Conservation (phyloP, 495 filamentous ascomycete species). For the Aspergillus olivimuriae region DNA sequence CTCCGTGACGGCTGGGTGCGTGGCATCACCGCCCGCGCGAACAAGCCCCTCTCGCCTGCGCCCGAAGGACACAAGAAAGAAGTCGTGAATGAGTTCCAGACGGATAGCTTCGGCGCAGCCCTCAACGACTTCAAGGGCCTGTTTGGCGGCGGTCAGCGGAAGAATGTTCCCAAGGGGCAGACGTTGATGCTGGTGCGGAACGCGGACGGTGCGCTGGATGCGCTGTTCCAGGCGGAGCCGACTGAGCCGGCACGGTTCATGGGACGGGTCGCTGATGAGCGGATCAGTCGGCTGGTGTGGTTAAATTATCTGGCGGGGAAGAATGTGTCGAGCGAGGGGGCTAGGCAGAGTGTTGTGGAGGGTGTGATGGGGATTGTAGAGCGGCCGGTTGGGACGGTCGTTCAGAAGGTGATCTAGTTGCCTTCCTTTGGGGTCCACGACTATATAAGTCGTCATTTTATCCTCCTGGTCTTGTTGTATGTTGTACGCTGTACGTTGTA, state of each 20-base stretch:
- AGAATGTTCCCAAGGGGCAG: constrained; percentile 66
- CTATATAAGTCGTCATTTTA: too few species aligned
- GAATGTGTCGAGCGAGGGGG: constrained; percentile 77
- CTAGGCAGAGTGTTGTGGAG: constrained; percentile 75
- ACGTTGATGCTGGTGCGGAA: constrained; percentile 70
- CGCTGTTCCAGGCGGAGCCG: constrained; percentile 54
- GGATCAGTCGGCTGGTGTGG: constrained; percentile 78
- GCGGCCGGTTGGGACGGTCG: constrained; percentile 80
- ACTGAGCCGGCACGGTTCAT: constrained; percentile 44
- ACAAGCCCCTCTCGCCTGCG: constrained; percentile 27
- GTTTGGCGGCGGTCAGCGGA: constrained; percentile 62
- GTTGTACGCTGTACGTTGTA: background rate
- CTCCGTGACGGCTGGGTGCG: constrained; percentile 86
- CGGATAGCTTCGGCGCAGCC: constrained; percentile 62
- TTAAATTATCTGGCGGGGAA: constrained; percentile 82
- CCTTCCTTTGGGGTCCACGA: too few species aligned
- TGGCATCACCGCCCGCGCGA: constrained; percentile 66
- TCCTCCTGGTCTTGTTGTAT: too few species aligned
- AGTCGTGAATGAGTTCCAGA: constrained; percentile 44
- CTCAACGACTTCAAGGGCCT: constrained; percentile 70
- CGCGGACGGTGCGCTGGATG: constrained; percentile 55
- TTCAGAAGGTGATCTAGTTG: constrained; percentile 56
- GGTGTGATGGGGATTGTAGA: constrained; percentile 85
- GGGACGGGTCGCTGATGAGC: constrained; percentile 68
- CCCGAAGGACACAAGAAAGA: constrained; percentile 2